phyloP scores from a whole-genome alignment of 164 flowering plant species.

The Chimonanthus salicifolius region DNA sequence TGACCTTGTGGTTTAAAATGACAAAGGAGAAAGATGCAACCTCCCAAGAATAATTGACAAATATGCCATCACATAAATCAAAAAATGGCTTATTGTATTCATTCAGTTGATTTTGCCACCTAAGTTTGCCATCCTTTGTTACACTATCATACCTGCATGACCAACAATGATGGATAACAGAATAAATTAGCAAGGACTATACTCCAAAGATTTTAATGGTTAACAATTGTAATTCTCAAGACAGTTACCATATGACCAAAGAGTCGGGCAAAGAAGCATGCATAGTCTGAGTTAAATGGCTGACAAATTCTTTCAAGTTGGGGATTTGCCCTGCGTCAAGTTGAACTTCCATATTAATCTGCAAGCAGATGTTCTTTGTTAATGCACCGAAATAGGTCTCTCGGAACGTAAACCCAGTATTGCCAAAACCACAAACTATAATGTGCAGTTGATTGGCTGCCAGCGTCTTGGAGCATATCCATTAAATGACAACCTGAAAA shows the following conservation, averaged over 20 bases:
- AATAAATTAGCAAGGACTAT: not conserved
- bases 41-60: constrained; percentile 81
- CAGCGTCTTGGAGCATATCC: not conserved
- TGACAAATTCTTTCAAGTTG: constrained; percentile 66
- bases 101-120: constrained; percentile 80
- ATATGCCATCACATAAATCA: constrained; percentile 91
- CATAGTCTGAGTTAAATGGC: constrained; percentile 64
- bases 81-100: constrained; percentile 81
- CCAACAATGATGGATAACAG: constrained; percentile 4
- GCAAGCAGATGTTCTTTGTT: constrained; percentile 21
- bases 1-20: not conserved
- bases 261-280: constrained; percentile 66
- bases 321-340: constrained; percentile 54
- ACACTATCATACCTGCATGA: constrained; percentile 84
- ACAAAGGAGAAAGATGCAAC: constrained; percentile 24
- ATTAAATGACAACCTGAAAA: not conserved
- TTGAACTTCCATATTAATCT: constrained; percentile 76
- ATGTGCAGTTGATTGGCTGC: too few species aligned
- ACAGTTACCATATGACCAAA: constrained; percentile 67
- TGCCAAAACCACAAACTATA: too few species aligned
- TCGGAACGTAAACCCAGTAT: too few species aligned
- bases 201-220: not conserved
- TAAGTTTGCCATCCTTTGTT: constrained; percentile 56
- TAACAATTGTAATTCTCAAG: not conserved
- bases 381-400: not conserved